Evolutionary conservation across 129 eudicot genomes (phyloP), one percentile per base, ranked within the genome.

Genomic region (Centrapalus pauciflorus): DNA sequence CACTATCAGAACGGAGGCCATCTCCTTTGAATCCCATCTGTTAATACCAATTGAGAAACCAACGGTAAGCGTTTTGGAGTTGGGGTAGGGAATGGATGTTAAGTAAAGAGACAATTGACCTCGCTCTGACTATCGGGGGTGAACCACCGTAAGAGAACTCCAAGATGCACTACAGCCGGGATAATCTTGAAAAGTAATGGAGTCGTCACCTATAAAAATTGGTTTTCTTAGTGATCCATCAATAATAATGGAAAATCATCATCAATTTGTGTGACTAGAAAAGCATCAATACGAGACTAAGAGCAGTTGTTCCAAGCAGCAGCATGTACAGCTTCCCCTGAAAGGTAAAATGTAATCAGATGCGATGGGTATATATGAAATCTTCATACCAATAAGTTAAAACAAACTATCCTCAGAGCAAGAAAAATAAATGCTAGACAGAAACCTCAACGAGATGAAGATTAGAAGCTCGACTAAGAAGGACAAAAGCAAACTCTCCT

Each of bases 401-500:
- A 66, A 21, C 21, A 29, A 65, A 41, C 60, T 26, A 3, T 7
- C 20, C 48, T 33, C 61, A 17, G 41, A 48, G 29, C 6, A 5
- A 61, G 59, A 17, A 25, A 26, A 59, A 58, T 21, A 37, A 6
- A 37, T 57, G 74, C 7, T 7, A 45, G 48, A 80, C 46, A 62
- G 60, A 40, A 40, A 93, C 98, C 96, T 88, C 98, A 74, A 93
- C 98, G 19, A 93, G 96, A 82, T 93, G 96, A 79, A 93, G 83
- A 75, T 93, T 93, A 45, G 96, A 93, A 60, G 98, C 98, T 67
- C 98, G 96, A 66, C 98, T 93, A 30, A 93, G 96, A 51, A 93
- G 89, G 48, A 93, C 98, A 82, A 93, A 93, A 48, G 98, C 96
- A 61, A 93, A 93, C 76, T 93, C 98, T 71, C 98, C 98, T 29